These are phyloP conservation scores for Neurospora sp. DNA, from an alignment of 495 filamentous ascomycete species.

Conservation along the genomic window DNA sequence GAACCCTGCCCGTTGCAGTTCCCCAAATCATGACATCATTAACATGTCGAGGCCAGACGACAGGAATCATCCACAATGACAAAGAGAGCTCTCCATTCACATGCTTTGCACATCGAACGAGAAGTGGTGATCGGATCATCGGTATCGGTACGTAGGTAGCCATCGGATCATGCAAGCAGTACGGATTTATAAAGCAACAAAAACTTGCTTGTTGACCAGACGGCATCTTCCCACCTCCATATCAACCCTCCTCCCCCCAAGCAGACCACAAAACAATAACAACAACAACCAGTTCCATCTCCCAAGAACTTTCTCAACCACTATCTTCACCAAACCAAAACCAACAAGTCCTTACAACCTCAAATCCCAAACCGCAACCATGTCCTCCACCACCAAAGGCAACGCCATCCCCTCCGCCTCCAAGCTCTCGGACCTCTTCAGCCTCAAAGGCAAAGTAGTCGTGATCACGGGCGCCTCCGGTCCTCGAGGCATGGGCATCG, in stretches of 20 bases:
- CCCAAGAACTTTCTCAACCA: neutral
- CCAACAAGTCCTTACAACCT: neutral
- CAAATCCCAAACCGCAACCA: neutral
- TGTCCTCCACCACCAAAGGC: slow-evolving; percentile 4
- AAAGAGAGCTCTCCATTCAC: neutral
- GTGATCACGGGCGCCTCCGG: slow-evolving; percentile 43
- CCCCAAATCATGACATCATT: neutral
- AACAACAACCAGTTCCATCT: neutral
- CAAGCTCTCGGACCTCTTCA: slow-evolving; percentile 34
- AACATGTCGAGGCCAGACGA: neutral
- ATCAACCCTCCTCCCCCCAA: neutral
- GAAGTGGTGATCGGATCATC: neutral
- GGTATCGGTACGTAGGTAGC: neutral
- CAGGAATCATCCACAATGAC: neutral
- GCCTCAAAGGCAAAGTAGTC: slow-evolving; percentile 43
- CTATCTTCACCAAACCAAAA: neutral
- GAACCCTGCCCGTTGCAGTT: neutral
- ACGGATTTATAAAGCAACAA: neutral
- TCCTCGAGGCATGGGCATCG: slow-evolving; percentile 42
- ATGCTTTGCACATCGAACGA: neutral
- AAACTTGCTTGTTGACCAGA: neutral
- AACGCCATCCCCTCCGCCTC: slow-evolving; percentile 19
- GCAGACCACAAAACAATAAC: neutral
- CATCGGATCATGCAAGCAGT: neutral
- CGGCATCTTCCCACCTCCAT: neutral